Conservation (phyloP, 176 grass and related monocot genomes). For the Elymus sibiricus region DNA sequence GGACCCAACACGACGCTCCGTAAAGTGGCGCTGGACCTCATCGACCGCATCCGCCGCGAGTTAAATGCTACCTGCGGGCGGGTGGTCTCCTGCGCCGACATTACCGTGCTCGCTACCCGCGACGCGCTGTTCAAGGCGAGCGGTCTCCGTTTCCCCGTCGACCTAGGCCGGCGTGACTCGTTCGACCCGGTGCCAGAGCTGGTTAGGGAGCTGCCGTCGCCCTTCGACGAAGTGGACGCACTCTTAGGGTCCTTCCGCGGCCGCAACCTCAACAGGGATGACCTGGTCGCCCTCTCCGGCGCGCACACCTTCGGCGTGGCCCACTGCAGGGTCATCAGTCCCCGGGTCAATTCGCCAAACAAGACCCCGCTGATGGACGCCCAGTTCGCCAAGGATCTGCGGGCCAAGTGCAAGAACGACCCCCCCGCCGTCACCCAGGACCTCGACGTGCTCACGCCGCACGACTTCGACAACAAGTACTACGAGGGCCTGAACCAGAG, state of each 20-base stretch:
- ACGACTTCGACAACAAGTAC: conserved; percentile 59
- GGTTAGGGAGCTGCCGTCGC: background rate
- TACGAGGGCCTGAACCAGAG: conserved; percentile 29
- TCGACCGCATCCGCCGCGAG: conserved; percentile 30
- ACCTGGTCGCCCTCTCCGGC: conserved; percentile 62
- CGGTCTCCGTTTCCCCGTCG: conserved; percentile 21
- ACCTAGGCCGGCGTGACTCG: conserved; percentile 29
- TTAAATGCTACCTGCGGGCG: background rate
- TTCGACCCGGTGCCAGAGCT: background rate
- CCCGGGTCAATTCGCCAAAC: background rate
- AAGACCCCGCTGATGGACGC: conserved; percentile 16
- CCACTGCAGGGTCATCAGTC: conserved; percentile 32
- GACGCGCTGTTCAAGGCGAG: conserved; percentile 39
- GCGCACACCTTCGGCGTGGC: conserved; percentile 52
- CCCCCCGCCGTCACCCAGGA: background rate
- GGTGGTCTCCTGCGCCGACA: conserved; percentile 46
- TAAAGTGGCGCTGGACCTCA: background rate
- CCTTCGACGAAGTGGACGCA: background rate
- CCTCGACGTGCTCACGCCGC: conserved; percentile 30
- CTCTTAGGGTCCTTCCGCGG: background rate
- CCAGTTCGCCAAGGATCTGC: background rate
- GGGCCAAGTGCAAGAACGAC: background rate
- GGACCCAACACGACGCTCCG: conserved; percentile 16
- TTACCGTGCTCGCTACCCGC: conserved; percentile 36
- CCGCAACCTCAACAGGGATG: conserved; percentile 12